Evolutionary conservation across 2,329 filamentous ascomycete species (phyloP), one percentile per base, ranked within the genome.

Genomic region (Sarocladium kiliense): DNA sequence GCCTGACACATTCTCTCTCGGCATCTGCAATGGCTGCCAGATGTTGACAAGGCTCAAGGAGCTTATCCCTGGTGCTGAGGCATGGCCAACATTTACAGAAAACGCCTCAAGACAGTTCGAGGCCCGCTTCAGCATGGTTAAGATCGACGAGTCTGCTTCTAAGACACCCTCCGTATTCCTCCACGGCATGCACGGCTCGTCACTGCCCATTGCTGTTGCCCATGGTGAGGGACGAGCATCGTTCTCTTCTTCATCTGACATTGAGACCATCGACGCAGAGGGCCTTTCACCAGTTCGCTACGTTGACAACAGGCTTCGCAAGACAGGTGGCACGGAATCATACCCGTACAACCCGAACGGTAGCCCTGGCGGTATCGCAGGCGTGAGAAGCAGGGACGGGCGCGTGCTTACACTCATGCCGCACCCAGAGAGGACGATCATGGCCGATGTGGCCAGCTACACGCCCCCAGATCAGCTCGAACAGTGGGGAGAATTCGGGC

Each of bases 1-100:
- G 27, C 82, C 86, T 3, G 91, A 97, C 67, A 97, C 94, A 0
- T 97, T 99, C 71, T 80, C 91, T 0, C 80, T 99, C 1, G 94
- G 94, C 63, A 91, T 97, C 32, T 97, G 94, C 80, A 99, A 99
- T 69, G 94, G 94, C 53, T 97, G 94, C 68, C 94, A 99, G 72
- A 96, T 97, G 84, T 77, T 97, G 39, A 88, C 88, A 5, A 85
- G 91, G 53, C 69, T 73, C 72, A 90, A 90, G 66, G 84, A 87
- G 57, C 77, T 96, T 54, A 95, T 97, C 59, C 92, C 91, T 1
- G 92, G 91, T n/a, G 84, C 91, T 0, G 76, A 82, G 60, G 74
- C 81, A 64, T 97, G 92, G 91, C 92, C 91, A 2, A 88, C 82
- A 23, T 97, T 97, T 71, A 87, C 93, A 57, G 80, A 88, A 57